A percentile compares a stretch with the other conserved stretches of the same genome.
These are phyloP conservation scores for Leishmania lainsoni DNA, from an alignment of 208 protist genomes.

Conservation along the genomic window DNA sequence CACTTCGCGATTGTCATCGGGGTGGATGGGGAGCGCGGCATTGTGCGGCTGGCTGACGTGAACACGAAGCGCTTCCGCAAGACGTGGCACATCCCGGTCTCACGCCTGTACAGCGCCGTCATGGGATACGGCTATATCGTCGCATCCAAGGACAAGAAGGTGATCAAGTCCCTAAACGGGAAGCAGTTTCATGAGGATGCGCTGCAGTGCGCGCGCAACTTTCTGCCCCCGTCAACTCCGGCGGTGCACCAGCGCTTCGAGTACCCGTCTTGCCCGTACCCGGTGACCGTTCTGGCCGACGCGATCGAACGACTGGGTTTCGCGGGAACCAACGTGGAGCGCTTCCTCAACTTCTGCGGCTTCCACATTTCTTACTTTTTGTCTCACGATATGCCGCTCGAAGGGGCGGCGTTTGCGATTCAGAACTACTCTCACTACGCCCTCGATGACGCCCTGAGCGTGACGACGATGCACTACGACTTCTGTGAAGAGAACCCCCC, in stretches of 20 bases:
- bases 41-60: slow-evolving; percentile 87
- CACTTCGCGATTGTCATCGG: slow-evolving; percentile 92
- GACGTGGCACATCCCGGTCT: slow-evolving; percentile 84
- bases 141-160: slow-evolving; percentile 68
- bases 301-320: slow-evolving; percentile 82
- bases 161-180: slow-evolving; percentile 63
- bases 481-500: slow-evolving; percentile 46
- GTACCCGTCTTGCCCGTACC: slow-evolving; percentile 81
- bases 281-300: slow-evolving; percentile 87
- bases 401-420: slow-evolving; percentile 62
- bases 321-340: slow-evolving; percentile 65
- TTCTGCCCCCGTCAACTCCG: slow-evolving; percentile 57
- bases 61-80: slow-evolving; percentile 91
- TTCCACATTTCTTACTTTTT: slow-evolving; percentile 91
- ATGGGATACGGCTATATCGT: slow-evolving; percentile 93
- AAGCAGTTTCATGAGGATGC: slow-evolving; percentile 58
- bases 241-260: slow-evolving; percentile 72
- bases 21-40: slow-evolving; percentile 64
- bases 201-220: slow-evolving; percentile 63
- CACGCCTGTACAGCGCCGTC: slow-evolving; percentile 77
- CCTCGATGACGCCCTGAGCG: slow-evolving; percentile 63
- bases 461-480: slow-evolving; percentile 73
- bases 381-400: slow-evolving; percentile 77
- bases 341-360: slow-evolving; percentile 82
- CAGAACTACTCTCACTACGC: slow-evolving; percentile 85